These are phyloP conservation scores for Podaxis mareebaensis DNA, from an alignment of 768 basidiomycete species.

Conservation along the genomic window DNA sequence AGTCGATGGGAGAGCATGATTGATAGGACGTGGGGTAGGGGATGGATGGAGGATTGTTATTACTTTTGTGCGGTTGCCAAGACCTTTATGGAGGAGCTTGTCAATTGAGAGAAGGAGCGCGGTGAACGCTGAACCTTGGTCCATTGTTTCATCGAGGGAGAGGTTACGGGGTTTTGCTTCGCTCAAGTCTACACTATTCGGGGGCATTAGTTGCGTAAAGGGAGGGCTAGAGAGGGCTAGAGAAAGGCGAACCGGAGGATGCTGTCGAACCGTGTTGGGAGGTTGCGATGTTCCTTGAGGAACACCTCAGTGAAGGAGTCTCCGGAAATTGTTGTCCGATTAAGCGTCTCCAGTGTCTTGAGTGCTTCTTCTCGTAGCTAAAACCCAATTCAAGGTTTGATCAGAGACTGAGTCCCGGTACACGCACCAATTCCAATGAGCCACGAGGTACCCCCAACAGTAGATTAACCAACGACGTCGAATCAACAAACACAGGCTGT, in stretches of 20 bases:
- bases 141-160: constrained; percentile 49
- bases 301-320: constrained; percentile 76
- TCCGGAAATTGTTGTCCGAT: constrained; percentile 41
- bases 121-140: constrained; percentile 59
- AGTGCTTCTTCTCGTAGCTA: constrained; percentile 79
- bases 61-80: constrained; percentile 72
- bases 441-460: constrained; percentile 73
- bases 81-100: constrained; percentile 56
- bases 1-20: constrained; percentile 54
- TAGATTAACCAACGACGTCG: constrained; percentile 74
- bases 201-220: constrained; percentile 5
- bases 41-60: constrained; percentile 60
- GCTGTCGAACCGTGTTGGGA: constrained; percentile 71
- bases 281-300: constrained; percentile 66
- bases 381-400: neutral
- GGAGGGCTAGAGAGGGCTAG: constrained; percentile 4
- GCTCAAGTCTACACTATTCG: constrained; percentile 54
- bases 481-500: constrained; percentile 74
- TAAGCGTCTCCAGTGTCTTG: constrained; percentile 67
- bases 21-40: constrained; percentile 44
- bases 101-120: constrained; percentile 56
- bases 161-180: constrained; percentile 43
- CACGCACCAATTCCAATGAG: constrained; percentile 73
- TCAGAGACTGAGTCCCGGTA: neutral
- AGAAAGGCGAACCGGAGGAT: constrained; percentile 53